phyloP scores from a whole-genome alignment of 805 yeast genomes.

The Candida tibetensis region DNA sequence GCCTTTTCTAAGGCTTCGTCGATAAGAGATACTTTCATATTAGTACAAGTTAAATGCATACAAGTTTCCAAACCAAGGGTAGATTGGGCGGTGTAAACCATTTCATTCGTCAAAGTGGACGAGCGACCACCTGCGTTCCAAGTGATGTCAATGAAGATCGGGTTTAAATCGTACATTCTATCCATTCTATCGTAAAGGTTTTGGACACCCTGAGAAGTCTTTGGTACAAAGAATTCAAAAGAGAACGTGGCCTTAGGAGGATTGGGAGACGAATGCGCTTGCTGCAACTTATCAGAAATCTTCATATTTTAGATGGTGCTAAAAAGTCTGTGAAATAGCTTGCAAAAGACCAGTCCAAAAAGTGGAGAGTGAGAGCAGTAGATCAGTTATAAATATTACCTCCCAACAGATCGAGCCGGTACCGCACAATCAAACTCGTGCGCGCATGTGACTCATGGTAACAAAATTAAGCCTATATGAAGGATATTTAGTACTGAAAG shows the following conservation, averaged over 20 bases:
- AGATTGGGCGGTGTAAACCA: slow-evolving; percentile 87
- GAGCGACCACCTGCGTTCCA: slow-evolving; percentile 98
- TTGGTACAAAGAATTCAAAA: slow-evolving; percentile 96
- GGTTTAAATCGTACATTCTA: slow-evolving; percentile 89
- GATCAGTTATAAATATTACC: too few relatives aligned
- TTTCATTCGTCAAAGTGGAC: slow-evolving; percentile 80
- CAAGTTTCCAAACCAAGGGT: slow-evolving; percentile 93
- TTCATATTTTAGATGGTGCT: too few relatives aligned
- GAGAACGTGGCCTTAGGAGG: slow-evolving; percentile 74
- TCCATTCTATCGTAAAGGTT: slow-evolving; percentile 96
- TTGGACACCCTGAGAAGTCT: slow-evolving; percentile 95
- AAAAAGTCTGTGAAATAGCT: too few relatives aligned
- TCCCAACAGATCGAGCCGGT: background rate
- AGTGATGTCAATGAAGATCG: slow-evolving; percentile 91
- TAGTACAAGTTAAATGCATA: slow-evolving; percentile 97
- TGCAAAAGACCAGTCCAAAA: too few relatives aligned
- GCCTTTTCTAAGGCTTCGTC: slow-evolving; percentile 86
- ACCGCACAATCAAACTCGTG: background rate
- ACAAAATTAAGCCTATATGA: too few relatives aligned
- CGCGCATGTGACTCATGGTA: background rate
- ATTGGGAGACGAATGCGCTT: slow-evolving; percentile 37
- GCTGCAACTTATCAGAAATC: slow-evolving; percentile 40
- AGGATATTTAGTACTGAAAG: too few relatives aligned
- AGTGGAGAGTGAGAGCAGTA: too few relatives aligned
- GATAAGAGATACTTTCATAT: slow-evolving; percentile 78